These are phyloP conservation scores for Bretschneidera sinensis DNA, from an alignment of 345 rosid species.

Conservation along the genomic window DNA sequence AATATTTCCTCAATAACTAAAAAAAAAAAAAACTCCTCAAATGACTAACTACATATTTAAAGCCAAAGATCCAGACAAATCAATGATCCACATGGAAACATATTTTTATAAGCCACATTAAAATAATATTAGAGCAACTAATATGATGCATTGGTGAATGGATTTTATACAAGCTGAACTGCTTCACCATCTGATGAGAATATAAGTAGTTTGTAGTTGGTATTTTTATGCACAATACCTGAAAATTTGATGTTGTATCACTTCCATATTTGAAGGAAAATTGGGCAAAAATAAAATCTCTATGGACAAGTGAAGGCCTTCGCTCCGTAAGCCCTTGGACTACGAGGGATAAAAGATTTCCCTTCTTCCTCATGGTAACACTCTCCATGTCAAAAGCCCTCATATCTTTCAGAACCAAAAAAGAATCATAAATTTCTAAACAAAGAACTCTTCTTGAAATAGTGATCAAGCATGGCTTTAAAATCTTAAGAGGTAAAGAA, in stretches of 20 bases:
- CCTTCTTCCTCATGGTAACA: conserved; percentile 53
- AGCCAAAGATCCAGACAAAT: neutral
- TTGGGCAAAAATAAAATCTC: conserved; percentile 60
- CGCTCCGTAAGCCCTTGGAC: conserved; percentile 95
- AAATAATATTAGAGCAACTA: neutral
- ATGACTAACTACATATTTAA: too few relatives aligned
- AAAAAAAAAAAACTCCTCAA: too few relatives aligned
- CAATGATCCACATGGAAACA: neutral
- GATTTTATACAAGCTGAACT: neutral
- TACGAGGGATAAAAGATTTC: conserved; percentile 49
- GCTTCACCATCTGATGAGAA: conserved; percentile 3
- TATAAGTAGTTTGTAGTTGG: neutral
- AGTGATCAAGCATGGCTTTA: too few relatives aligned
- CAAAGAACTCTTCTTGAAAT: too few relatives aligned
- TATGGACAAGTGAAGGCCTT: conserved; percentile 84
- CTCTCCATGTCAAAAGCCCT: conserved; percentile 65
- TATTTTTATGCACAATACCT: conserved; percentile 35
- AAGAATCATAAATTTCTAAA: conserved; percentile 11
- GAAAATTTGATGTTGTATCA: conserved; percentile 24
- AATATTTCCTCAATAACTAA: too few relatives aligned
- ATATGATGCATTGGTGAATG: neutral
- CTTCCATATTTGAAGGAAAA: conserved; percentile 30
- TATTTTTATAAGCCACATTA: too few relatives aligned
- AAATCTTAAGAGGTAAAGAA: too few relatives aligned
- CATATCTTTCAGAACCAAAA: conserved; percentile 64